Conservation (phyloP, 192 early-diverging fungal species). For the Mortierella hygrophila region DNA sequence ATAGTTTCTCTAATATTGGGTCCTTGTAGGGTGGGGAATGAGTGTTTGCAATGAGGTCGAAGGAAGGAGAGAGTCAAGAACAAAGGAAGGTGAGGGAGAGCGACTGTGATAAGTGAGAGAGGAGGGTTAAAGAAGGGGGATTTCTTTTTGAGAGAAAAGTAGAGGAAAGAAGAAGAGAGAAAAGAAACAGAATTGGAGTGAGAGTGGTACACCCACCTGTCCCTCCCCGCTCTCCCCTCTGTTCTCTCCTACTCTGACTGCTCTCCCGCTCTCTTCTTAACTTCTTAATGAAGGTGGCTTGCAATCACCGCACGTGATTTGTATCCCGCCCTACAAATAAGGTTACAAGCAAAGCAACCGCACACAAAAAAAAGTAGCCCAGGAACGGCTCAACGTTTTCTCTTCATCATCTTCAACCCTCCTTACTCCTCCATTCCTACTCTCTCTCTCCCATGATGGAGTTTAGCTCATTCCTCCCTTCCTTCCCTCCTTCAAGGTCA, state of each 20-base stretch:
- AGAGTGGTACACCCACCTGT: neutral
- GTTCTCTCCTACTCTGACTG: neutral
- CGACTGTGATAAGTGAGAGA: neutral
- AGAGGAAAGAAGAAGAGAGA: slow-evolving; percentile 3
- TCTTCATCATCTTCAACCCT: neutral
- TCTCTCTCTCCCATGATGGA: slow-evolving; percentile 20
- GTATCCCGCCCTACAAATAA: neutral
- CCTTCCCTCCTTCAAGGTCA: slow-evolving; percentile 51
- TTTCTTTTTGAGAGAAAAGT: neutral
- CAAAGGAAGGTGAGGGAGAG: neutral
- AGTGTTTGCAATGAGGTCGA: neutral
- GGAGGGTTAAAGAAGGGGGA: neutral
- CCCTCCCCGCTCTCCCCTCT: neutral
- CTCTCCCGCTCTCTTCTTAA: neutral
- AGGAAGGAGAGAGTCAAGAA: neutral
- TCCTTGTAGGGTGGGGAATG: neutral
- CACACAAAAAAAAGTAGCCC: neutral
- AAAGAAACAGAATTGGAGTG: neutral
- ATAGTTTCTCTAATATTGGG: neutral
- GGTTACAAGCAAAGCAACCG: neutral
- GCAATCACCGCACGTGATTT: neutral
- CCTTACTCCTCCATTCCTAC: neutral
- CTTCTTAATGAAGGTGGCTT: neutral
- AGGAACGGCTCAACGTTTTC: neutral
- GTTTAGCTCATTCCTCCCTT: slow-evolving; percentile 46